These are phyloP conservation scores for Castanopsis chinensis DNA, from an alignment of 306 rosid species.

Conservation along the genomic window DNA sequence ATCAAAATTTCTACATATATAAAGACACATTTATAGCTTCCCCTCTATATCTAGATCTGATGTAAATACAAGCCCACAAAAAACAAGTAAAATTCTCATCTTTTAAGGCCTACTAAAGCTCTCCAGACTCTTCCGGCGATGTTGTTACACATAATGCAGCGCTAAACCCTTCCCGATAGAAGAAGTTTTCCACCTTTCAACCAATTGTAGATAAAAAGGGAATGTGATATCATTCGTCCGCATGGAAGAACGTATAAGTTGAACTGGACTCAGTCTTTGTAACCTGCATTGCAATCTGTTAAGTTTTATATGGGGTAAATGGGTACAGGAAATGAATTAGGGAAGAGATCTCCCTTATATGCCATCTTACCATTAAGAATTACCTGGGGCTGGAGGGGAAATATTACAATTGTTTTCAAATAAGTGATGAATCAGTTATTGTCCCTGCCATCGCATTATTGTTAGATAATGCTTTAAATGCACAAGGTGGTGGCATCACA, in stretches of 20 bases:
- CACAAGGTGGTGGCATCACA: not conserved
- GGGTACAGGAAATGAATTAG: conserved; percentile 16
- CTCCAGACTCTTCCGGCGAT: conserved; percentile 3
- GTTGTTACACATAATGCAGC: conserved; percentile 18
- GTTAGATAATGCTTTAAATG: conserved; percentile 17
- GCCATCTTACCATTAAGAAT: conserved; percentile 18
- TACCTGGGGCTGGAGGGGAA: conserved; percentile 18
- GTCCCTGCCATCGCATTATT: conserved; percentile 29
- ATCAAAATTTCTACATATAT: conserved; percentile 16
- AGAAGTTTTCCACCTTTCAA: conserved; percentile 11
- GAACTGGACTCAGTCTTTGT: conserved; percentile 79
- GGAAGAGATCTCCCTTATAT: not conserved
- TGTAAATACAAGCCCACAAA: conserved; percentile 22
- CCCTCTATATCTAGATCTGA: conserved; percentile 23
- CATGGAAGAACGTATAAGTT: conserved; percentile 56
- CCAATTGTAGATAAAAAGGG: conserved; percentile 15
- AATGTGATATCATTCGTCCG: conserved; percentile 47
- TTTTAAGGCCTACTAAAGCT: conserved; percentile 19
- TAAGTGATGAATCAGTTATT: conserved; percentile 27
- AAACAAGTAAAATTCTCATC: conserved; percentile 22
- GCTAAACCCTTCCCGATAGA: not conserved
- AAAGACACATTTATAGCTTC: conserved; percentile 18
- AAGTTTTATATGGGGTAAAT: conserved; percentile 15
- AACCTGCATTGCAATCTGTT: conserved; percentile 58
- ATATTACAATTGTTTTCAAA: conserved; percentile 26